These are phyloP conservation scores for Cercis canadensis DNA, from an alignment of 306 rosid genomes.

Conservation along the genomic window DNA sequence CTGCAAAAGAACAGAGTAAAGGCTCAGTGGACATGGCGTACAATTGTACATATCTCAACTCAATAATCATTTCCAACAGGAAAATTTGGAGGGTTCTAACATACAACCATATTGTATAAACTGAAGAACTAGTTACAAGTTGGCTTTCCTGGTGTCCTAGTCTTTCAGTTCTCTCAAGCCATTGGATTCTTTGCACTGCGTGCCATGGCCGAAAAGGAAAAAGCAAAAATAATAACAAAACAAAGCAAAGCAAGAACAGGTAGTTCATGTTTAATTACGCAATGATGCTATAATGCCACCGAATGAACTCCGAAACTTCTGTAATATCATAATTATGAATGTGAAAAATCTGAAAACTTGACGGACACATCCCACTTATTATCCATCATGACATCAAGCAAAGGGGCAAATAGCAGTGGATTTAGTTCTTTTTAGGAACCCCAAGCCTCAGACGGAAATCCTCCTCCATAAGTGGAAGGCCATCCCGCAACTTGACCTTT, in stretches of 20 bases:
- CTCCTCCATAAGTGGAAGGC: slow-evolving; percentile 69
- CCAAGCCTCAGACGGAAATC: slow-evolving; percentile 66
- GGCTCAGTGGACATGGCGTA: too few relatives aligned
- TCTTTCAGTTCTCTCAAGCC: neutral
- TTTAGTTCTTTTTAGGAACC: slow-evolving; percentile 44
- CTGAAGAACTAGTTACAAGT: slow-evolving; percentile 14
- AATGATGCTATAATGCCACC: neutral
- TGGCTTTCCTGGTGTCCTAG: neutral
- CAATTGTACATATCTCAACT: neutral
- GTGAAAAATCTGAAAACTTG: neutral
- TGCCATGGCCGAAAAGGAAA: neutral
- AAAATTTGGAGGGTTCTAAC: neutral
- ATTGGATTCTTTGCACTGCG: neutral
- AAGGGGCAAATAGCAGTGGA: neutral
- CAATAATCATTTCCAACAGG: neutral
- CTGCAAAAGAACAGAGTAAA: too few relatives aligned
- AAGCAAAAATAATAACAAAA: neutral
- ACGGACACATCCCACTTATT: slow-evolving; percentile 10
- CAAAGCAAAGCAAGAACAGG: too few relatives aligned
- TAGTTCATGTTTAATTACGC: neutral
- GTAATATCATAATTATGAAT: slow-evolving; percentile 9
- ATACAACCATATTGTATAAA: slow-evolving; percentile 3
- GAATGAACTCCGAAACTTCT: slow-evolving; percentile 2
- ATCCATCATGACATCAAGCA: slow-evolving; percentile 13
- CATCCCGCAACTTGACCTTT: slow-evolving; percentile 54